These are phyloP conservation scores for Aspergillus caelatus DNA, from an alignment of 2,329 filamentous ascomycete genomes.

Conservation along the genomic window DNA sequence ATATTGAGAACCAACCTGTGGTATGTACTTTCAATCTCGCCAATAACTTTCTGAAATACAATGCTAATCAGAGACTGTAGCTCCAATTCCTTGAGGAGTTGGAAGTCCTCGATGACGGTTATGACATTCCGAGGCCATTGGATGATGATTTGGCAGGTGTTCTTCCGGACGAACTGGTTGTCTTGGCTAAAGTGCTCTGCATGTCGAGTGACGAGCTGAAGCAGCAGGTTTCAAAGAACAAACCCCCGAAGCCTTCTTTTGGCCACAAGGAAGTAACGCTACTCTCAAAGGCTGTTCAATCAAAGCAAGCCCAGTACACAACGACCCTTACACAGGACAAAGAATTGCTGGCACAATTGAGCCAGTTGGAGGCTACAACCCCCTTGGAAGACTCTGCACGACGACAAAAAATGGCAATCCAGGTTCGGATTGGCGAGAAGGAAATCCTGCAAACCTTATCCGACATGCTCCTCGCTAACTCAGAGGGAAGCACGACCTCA, in stretches of 20 bases:
- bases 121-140: constrained; percentile 58
- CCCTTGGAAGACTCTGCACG: constrained; percentile 37
- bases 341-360: constrained; percentile 40
- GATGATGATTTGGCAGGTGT: constrained; percentile 35
- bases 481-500: constrained; percentile 16
- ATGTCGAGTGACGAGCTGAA: constrained; percentile 37
- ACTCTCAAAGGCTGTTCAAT: constrained; percentile 37
- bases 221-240: constrained; percentile 38
- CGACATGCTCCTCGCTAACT: constrained; percentile 31
- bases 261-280: constrained; percentile 32
- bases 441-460: constrained; percentile 62
- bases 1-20: constrained; percentile 35
- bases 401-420: constrained; percentile 61
- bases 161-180: constrained; percentile 42
- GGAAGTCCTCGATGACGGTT: constrained; percentile 71
- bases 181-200: constrained; percentile 40
- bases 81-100: constrained; percentile 63
- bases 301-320: constrained; percentile 51
- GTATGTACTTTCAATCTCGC: constrained; percentile 23
- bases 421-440: constrained; percentile 74
- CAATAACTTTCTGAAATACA: background rate
- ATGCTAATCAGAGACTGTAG: constrained; percentile 22
- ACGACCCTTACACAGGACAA: constrained; percentile 58
- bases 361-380: constrained; percentile 32
- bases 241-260: constrained; percentile 39